Percentiles rank a stretch among this genome's conserved stretches.
These are phyloP conservation scores for Polychytrium aggregatum DNA, from an alignment of 192 early-diverging fungal genomes.

Conservation along the genomic window DNA sequence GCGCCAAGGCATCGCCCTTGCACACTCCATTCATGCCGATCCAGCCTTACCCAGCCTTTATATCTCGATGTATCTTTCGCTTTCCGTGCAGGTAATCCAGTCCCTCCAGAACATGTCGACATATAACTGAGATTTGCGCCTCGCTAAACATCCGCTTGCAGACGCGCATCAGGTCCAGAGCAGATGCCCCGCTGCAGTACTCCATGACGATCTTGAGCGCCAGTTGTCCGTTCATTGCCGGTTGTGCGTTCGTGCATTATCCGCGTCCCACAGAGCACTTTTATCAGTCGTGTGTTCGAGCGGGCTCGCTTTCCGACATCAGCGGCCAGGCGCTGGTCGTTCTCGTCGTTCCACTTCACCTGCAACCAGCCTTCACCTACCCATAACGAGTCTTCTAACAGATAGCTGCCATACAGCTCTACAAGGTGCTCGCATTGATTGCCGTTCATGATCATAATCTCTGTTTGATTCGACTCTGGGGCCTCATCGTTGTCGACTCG, in stretches of 20 bases:
- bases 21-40: background rate
- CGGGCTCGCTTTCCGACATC: background rate
- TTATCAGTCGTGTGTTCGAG: too few species aligned
- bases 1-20: background rate
- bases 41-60: constrained; percentile 41
- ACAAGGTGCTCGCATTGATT: constrained; percentile 32
- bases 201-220: constrained; percentile 52
- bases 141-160: constrained; percentile 33
- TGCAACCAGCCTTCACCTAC: too few species aligned
- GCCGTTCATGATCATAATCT: constrained; percentile 43
- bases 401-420: constrained; percentile 37
- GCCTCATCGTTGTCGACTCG: constrained; percentile 40
- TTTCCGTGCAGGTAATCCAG: constrained; percentile 42
- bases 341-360: too few species aligned
- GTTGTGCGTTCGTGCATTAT: too few species aligned
- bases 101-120: constrained; percentile 35
- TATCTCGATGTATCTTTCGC: constrained; percentile 53
- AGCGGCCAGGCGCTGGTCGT: background rate
- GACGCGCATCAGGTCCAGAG: constrained; percentile 40
- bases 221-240: too few species aligned
- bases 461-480: constrained; percentile 30
- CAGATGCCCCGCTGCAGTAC: constrained; percentile 44
- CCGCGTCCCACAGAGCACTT: too few species aligned
- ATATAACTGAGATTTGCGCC: constrained; percentile 38
- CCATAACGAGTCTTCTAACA: constrained; percentile 37